Evolutionary conservation across 192 early-diverging fungal species (phyloP), one percentile per base, ranked within the genome.

Genomic region (Coemansia sp.): DNA sequence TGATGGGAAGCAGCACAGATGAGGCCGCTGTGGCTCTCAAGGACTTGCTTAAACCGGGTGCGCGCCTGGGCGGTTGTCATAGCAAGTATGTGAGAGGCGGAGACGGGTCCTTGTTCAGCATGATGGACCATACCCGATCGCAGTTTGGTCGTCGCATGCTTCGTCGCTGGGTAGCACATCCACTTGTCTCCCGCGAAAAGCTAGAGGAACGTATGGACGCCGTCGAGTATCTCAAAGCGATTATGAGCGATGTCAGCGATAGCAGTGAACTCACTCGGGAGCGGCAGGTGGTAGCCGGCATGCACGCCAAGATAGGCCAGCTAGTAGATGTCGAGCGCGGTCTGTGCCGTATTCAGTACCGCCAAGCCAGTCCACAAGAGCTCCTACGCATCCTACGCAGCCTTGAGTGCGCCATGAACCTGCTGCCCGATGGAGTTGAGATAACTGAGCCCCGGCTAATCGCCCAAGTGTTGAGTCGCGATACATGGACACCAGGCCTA

Each of bases 251-350:
- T 33, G 68, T 74, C 20, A 86, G 86, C 33, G 23, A 63, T n/a
- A 33, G 33, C 24, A 36, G 14, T 2, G 57, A 53, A n/a, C 34
- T 36, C 33, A 33, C 38, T 42, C 20, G 21, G 34, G 20, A 50
- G 56, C 57, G 3, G 59, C 61, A 38, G 37, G 59, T 34, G 46
- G 83, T 74, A 53, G 57, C 16, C 65, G 77, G 38, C 40, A 76
- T 91, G 50, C 70, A 76, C 20, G 76, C 63, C 16, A 77, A 76
- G 36, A 67, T 89, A 37, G 43, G 71, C 6, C 60, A 82, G 42
- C 72, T 97, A 59, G 92, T 92, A 20, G 97, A 99, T 70, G 60
- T 99, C 34, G 97, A 99, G 75, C 86, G 97, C n/a, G 84, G 92
- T 1, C 90, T 99, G 45, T 88, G 92, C 31, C 81, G 95, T 8